A percentile compares a stretch with the other conserved stretches of the same genome.
phyloP scores from a whole-genome alignment of 805 yeast species.

The Wickerhamomyces chambardii region DNA sequence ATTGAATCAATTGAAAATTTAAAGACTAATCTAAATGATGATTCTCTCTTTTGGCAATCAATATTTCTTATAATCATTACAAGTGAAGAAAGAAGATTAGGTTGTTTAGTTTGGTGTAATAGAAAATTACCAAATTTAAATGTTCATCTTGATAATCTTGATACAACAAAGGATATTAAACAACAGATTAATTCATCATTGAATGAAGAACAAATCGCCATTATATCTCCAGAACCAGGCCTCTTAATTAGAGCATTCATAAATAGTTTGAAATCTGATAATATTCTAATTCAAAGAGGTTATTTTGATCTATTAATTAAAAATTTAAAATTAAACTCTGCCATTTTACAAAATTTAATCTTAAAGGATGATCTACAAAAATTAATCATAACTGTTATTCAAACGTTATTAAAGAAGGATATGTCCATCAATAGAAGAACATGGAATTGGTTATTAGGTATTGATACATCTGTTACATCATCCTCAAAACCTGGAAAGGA shows the following conservation, averaged over 20 bases:
- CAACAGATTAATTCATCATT: constrained; percentile 2
- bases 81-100: constrained; percentile 72
- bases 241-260: constrained; percentile 67
- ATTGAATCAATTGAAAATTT: constrained; percentile 52
- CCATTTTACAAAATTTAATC: constrained; percentile 38
- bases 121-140: constrained; percentile 56
- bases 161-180: constrained; percentile 11
- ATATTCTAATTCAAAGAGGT: constrained; percentile 76
- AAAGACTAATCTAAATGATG: constrained; percentile 47
- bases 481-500: too few relatives aligned
- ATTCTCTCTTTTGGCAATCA: constrained; percentile 81
- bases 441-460: constrained; percentile 91
- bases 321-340: constrained; percentile 57
- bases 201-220: constrained; percentile 40
- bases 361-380: constrained; percentile 44
- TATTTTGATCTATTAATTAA: constrained; percentile 73
- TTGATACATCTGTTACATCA: constrained; percentile 35
- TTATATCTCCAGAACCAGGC: constrained; percentile 74
- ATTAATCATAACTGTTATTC: constrained; percentile 53
- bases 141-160: constrained; percentile 11
- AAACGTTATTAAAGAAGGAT: constrained; percentile 70
- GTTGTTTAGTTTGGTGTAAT: constrained; percentile 73
- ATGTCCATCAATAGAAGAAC: constrained; percentile 92
- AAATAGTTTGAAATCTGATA: constrained; percentile 55
- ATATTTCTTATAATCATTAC: constrained; percentile 67